A percentile compares a stretch with the other conserved stretches of the same genome.
Evolutionary conservation across 768 basidiomycete genomes (phyloP).

Genomic region (Collybia mongolica): DNA sequence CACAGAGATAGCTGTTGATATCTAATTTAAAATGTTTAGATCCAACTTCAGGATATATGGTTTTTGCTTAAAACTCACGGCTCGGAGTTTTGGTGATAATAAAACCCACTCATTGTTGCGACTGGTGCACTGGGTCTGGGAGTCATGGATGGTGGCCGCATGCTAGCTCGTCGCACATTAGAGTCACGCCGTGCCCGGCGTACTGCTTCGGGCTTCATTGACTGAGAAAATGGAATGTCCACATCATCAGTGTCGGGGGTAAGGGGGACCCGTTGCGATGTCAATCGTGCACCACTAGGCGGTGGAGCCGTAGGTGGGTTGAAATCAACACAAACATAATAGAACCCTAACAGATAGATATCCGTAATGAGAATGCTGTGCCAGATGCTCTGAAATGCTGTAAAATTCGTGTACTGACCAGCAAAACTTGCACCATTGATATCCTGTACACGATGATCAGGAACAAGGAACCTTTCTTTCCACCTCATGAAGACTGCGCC

Average conservation of each 20-base stretch:
- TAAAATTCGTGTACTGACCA: slow-evolving; percentile 47
- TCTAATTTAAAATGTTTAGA: slow-evolving; percentile 24
- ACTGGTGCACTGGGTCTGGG: slow-evolving; percentile 46
- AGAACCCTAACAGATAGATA: slow-evolving; percentile 62
- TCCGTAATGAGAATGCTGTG: slow-evolving; percentile 14
- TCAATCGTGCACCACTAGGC: slow-evolving; percentile 14
- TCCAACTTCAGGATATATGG: slow-evolving; percentile 1
- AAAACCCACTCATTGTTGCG: slow-evolving; percentile 87
- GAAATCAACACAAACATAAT: slow-evolving; percentile 94
- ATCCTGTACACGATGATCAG: slow-evolving; percentile 89
- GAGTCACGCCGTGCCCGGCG: slow-evolving; percentile 44
- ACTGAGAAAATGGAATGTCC: slow-evolving; percentile 24
- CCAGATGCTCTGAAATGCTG: slow-evolving; percentile 5
- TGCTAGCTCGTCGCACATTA: slow-evolving; percentile 36
- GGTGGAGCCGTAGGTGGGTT: slow-evolving; percentile 55
- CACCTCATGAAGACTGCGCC: slow-evolving; percentile 93
- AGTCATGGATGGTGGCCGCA: slow-evolving; percentile 48
- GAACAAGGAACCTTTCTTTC: slow-evolving; percentile 97
- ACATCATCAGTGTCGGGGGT: slow-evolving; percentile 21
- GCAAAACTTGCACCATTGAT: slow-evolving; percentile 96
- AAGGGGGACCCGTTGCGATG: slow-evolving; percentile 34
- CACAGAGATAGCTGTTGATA: slow-evolving; percentile 87
- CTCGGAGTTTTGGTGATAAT: slow-evolving; percentile 91
- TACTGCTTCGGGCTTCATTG: slow-evolving; percentile 33
- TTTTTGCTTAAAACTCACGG: slow-evolving; percentile 55